A percentile compares a stretch with the other conserved stretches of the same genome.
Evolutionary conservation across 163 green algal genomes (phyloP).

Genomic region (Trebouxiophyceae sp.): DNA sequence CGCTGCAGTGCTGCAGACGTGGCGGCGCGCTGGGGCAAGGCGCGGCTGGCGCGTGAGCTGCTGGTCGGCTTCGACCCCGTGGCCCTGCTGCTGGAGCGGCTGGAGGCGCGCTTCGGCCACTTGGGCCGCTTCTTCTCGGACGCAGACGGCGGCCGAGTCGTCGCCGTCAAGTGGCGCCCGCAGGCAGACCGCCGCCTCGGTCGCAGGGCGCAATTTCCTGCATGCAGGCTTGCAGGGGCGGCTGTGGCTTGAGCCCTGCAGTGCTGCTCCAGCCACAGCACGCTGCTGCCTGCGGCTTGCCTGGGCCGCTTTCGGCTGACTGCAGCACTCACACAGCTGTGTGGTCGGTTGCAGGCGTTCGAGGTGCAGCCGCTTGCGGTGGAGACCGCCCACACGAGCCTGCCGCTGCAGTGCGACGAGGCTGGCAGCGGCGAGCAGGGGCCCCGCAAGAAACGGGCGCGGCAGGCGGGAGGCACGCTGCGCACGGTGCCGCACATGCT

Average conservation of each 20-base stretch:
- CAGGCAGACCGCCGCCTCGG: background rate
- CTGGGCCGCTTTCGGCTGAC: too few species aligned
- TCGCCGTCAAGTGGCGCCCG: constrained; percentile 58
- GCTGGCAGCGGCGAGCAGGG: background rate
- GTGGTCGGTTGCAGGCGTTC: background rate
- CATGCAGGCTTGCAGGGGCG: background rate
- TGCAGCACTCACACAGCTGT: too few species aligned
- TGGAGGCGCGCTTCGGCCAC: constrained; percentile 41
- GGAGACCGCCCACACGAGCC: background rate
- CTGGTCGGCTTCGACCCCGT: constrained; percentile 77
- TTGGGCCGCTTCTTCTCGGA: constrained; percentile 56
- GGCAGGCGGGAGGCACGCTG: background rate
- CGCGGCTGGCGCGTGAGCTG: constrained; percentile 38
- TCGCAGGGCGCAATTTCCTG: background rate
- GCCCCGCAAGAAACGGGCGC: background rate
- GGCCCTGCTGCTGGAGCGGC: constrained; percentile 19
- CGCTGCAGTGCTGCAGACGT: constrained; percentile 9
- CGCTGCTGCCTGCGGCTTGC: background rate
- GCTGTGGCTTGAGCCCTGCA: background rate
- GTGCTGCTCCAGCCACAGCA: background rate
- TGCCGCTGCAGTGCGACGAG: background rate
- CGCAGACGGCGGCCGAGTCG: constrained; percentile 24
- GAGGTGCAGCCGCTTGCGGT: background rate
- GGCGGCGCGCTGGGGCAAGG: background rate
- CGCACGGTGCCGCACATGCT: background rate